A percentile compares a stretch with the other conserved stretches of the same genome.
These are phyloP conservation scores for Entomortierella chlamydospora DNA, from an alignment of 192 early-diverging fungal genomes.

Conservation along the genomic window DNA sequence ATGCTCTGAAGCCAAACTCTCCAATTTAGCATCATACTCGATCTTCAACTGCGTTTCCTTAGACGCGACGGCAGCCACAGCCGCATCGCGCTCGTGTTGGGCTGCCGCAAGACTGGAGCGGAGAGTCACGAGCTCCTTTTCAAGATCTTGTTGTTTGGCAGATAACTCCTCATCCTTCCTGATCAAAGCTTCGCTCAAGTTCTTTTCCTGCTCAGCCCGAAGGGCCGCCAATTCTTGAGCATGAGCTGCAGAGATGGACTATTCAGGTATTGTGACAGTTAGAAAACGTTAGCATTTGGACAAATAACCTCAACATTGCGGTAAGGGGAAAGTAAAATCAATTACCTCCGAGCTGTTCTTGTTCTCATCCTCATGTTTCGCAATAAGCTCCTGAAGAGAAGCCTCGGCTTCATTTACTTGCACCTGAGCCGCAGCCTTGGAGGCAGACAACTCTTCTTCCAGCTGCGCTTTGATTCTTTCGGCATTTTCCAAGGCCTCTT, in stretches of 20 bases:
- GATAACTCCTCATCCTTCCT: conserved; percentile 32
- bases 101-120: conserved; percentile 13
- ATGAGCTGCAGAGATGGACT: conserved; percentile 21
- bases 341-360: conserved; percentile 19
- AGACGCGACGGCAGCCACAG: conserved; percentile 7
- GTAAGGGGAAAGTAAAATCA: background rate
- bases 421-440: conserved; percentile 19
- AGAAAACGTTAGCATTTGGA: too few species aligned
- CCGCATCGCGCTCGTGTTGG: conserved; percentile 32
- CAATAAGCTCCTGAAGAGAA: conserved; percentile 37
- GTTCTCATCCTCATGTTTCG: conserved; percentile 37
- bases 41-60: conserved; percentile 33
- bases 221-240: conserved; percentile 19
- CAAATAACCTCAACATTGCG: too few species aligned
- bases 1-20: conserved; percentile 17
- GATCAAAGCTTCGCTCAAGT: conserved; percentile 14
- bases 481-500: conserved; percentile 25
- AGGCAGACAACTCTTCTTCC: conserved; percentile 24
- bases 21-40: conserved; percentile 13
- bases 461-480: conserved; percentile 16
- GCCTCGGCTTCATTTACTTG: conserved; percentile 33
- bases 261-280: background rate
- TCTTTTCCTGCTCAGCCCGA: conserved; percentile 31
- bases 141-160: conserved; percentile 14
- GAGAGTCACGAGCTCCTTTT: conserved; percentile 25